Evolutionary conservation across 2,329 filamentous ascomycete genomes (phyloP).

Genomic region (Beauveria scarabaeidicola): DNA sequence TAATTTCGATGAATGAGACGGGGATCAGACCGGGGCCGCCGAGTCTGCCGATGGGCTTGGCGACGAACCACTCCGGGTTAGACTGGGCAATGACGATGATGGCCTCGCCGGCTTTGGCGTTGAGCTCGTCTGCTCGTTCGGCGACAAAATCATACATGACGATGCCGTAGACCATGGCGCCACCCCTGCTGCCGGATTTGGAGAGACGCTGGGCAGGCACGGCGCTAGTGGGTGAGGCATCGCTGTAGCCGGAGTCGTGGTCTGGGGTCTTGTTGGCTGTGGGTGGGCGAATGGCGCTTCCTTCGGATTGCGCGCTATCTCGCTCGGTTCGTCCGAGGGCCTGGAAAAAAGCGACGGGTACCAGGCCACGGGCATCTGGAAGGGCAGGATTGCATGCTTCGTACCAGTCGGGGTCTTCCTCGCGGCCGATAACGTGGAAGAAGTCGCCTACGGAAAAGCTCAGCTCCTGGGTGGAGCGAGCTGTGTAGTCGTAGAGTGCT

Average conservation of each 20-base stretch:
- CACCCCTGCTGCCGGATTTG: conserved; percentile 45
- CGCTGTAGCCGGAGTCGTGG: conserved; percentile 79
- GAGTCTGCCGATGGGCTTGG: conserved; percentile 96
- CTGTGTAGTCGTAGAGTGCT: conserved; percentile 87
- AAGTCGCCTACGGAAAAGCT: conserved; percentile 94
- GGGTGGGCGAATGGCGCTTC: conserved; percentile 27
- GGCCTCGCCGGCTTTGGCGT: conserved; percentile 88
- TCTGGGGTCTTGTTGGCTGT: conserved; percentile 53
- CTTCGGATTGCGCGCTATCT: conserved; percentile 68
- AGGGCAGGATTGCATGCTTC: conserved; percentile 93
- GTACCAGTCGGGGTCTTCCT: conserved; percentile 95
- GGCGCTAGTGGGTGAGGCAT: conserved; percentile 19
- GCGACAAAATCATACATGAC: conserved; percentile 97
- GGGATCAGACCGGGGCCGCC: conserved; percentile 93
- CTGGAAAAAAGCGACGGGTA: conserved; percentile 92
- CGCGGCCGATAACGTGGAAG: conserved; percentile 93
- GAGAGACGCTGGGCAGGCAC: conserved; percentile 30
- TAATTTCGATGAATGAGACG: conserved; percentile 92
- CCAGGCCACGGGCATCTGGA: conserved; percentile 78
- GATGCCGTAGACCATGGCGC: conserved; percentile 91
- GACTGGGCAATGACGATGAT: conserved; percentile 99
- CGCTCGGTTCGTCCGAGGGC: conserved; percentile 84
- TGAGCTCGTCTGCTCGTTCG: conserved; percentile 89
- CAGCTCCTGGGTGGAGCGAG: conserved; percentile 67
- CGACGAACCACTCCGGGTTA: conserved; percentile 98